Base-by-base conservation (phyloP, 2,329 filamentous ascomycete species). In the Phoma sp. region DNA sequence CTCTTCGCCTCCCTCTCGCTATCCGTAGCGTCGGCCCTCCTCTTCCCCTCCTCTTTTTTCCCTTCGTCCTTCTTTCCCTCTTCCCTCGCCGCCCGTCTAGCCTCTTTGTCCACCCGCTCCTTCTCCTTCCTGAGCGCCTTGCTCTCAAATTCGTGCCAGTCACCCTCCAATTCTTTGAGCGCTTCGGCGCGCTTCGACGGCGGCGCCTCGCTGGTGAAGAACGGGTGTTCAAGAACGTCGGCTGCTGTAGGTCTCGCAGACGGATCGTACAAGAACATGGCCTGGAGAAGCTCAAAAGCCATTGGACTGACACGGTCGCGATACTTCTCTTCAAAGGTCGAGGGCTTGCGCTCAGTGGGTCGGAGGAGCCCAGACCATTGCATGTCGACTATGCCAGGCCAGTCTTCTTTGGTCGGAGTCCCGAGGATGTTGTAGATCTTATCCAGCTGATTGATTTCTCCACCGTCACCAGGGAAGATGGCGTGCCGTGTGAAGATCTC, bases 111-210 rank as follows among this genome's bases (percentile, higher is more conserved):
- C 52, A 78, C 77, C 50, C 85, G 85, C 74, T 95, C 91, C 65
- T 92, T 94, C 74, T 97, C 93, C 65, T 95, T 95, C 29, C 95
- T 84, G 24, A 96, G 82, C 15, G 92, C 93, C 78, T 99, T 99
- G 51, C 92, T 96, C 78, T 99, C 95, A 69, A 98, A 96, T 73
- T 99, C 95, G 72, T 99, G 95, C 95, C 95, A 99, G 68, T 99
- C 95, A 21, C 95, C 95, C 66, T 95, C 86, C 27, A 99, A 83
- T 43, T 88, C 81, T 56, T 88, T 87, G 44, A 99, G 84, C 87
- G 96, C 93, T 61, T 88, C 81, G 36, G 92, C 91, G 70, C 96
- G 91, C 68, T 84, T 85, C 21, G 93, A 82, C 51, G 81, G 76
- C 17, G 95, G 94, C 64, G 91, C 87, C 76, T 99, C 95, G 33